Evolutionary conservation across 768 basidiomycete genomes (phyloP).

Genomic region (Porphyrellus cyaneotinctus): DNA sequence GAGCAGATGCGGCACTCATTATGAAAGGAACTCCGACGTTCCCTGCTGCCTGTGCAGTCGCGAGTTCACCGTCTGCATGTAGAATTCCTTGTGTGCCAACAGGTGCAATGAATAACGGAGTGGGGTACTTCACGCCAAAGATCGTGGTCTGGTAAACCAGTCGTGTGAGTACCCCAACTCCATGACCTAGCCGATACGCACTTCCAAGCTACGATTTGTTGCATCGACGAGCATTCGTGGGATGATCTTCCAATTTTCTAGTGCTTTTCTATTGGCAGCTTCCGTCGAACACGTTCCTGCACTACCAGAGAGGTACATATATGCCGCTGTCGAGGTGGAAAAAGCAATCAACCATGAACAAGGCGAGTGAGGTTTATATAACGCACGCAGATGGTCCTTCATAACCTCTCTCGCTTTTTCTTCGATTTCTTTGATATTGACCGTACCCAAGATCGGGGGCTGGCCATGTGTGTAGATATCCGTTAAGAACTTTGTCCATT

Average conservation of each 20-base stretch:
- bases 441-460: conserved; percentile 49
- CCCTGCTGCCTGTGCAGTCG: conserved; percentile 59
- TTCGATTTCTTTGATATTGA: conserved; percentile 59
- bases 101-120: conserved; percentile 65
- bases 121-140: conserved; percentile 59
- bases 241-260: conserved; percentile 68
- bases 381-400: conserved; percentile 53
- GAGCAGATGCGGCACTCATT: conserved; percentile 69
- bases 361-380: background rate
- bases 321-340: conserved; percentile 45
- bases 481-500: conserved; percentile 26
- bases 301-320: conserved; percentile 71
- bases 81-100: conserved; percentile 78
- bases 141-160: conserved; percentile 52
- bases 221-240: conserved; percentile 72
- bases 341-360: background rate
- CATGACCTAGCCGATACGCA: conserved; percentile 25
- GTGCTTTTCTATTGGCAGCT: conserved; percentile 57
- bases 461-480: conserved; percentile 19
- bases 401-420: conserved; percentile 58
- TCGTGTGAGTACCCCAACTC: background rate
- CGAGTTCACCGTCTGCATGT: conserved; percentile 66
- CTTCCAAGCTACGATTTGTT: conserved; percentile 58
- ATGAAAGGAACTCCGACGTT: conserved; percentile 63
- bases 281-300: conserved; percentile 72